phyloP scores from a whole-genome alignment of 2,329 filamentous ascomycete species.

The Cytospora piceae region DNA sequence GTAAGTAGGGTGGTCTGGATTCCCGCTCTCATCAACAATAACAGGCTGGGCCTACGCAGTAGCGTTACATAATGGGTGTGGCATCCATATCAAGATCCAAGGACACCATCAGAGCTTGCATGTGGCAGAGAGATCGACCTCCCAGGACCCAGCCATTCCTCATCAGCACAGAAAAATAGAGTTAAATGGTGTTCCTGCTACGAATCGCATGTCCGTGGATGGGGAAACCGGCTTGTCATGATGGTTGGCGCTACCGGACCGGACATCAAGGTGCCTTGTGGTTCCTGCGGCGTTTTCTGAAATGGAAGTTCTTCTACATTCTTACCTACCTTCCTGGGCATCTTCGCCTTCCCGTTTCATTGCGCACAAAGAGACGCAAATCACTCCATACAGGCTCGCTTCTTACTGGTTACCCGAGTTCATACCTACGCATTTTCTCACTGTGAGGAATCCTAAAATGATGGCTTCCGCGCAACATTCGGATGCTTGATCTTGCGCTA shows the following conservation, averaged over 20 bases:
- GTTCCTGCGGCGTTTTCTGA: not conserved
- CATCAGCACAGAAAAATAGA: not conserved
- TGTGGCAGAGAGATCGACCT: slow-evolving; percentile 13
- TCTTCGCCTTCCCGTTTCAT: slow-evolving; percentile 17
- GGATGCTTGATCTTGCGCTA: slow-evolving; percentile 23
- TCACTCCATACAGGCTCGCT: slow-evolving; percentile 4
- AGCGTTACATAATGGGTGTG: slow-evolving; percentile 26
- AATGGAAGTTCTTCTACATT: not conserved
- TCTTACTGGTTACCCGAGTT: slow-evolving; percentile 12
- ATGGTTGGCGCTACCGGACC: slow-evolving; percentile 11
- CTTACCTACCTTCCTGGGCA: slow-evolving; percentile 13
- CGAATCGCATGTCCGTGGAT: slow-evolving; percentile 7
- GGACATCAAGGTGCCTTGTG: slow-evolving; percentile 25
- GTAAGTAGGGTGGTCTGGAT: slow-evolving; percentile 1
- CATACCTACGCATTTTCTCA: slow-evolving; percentile 8
- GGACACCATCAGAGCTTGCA: slow-evolving; percentile 12
- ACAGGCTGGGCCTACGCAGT: slow-evolving; percentile 21
- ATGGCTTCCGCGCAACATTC: slow-evolving; percentile 15
- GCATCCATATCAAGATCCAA: slow-evolving; percentile 22
- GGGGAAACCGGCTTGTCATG: slow-evolving; percentile 17
- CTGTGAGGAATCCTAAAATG: slow-evolving; percentile 22
- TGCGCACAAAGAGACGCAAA: slow-evolving; percentile 14
- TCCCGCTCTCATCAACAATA: slow-evolving; percentile 15
- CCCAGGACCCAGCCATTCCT: slow-evolving; percentile 10
- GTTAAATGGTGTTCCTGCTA: slow-evolving; percentile 11